A percentile compares a stretch with the other conserved stretches of the same genome.
phyloP scores from a whole-genome alignment of 176 grass and related monocot genomes.

The Hordeum marinum region DNA sequence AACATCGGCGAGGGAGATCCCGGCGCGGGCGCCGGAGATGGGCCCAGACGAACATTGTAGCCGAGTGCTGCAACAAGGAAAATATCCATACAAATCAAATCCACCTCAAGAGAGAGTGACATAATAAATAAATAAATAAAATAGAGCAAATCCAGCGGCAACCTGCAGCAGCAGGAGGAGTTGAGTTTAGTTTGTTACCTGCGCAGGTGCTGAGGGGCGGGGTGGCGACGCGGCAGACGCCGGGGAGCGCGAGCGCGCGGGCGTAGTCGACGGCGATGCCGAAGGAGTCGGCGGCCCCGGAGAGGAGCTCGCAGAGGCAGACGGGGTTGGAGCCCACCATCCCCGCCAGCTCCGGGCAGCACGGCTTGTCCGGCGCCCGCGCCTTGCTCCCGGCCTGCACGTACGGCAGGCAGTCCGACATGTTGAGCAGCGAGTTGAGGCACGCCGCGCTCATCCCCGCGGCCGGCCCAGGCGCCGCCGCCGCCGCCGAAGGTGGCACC shows the following conservation, averaged over 20 bases:
- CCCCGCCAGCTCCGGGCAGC: slow-evolving; percentile 84
- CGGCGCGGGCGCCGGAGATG: slow-evolving; percentile 26
- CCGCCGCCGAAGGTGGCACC: neutral
- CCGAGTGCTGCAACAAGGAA: slow-evolving; percentile 34
- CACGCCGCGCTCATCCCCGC: slow-evolving; percentile 32
- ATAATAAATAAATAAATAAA: too few relatives aligned
- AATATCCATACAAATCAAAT: neutral
- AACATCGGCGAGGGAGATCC: neutral
- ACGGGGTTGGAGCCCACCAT: slow-evolving; percentile 59
- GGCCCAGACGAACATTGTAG: slow-evolving; percentile 37
- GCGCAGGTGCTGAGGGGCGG: slow-evolving; percentile 62
- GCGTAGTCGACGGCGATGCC: slow-evolving; percentile 73
- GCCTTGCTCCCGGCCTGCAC: slow-evolving; percentile 55
- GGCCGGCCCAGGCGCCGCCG: slow-evolving; percentile 28
- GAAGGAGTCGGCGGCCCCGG: slow-evolving; percentile 59
- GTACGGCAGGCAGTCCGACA: slow-evolving; percentile 77
- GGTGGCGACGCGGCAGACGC: slow-evolving; percentile 61
- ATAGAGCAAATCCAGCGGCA: too few relatives aligned
- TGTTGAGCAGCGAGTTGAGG: slow-evolving; percentile 57
- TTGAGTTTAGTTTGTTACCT: neutral
- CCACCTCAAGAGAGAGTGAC: neutral
- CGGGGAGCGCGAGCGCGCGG: slow-evolving; percentile 66
- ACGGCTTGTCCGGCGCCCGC: slow-evolving; percentile 48
- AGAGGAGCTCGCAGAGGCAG: slow-evolving; percentile 85
- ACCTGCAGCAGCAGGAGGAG: neutral